Percentiles rank a stretch among this genome's conserved stretches.
These are phyloP conservation scores for Rosa persica DNA, from an alignment of 306 rosid species.

Conservation along the genomic window DNA sequence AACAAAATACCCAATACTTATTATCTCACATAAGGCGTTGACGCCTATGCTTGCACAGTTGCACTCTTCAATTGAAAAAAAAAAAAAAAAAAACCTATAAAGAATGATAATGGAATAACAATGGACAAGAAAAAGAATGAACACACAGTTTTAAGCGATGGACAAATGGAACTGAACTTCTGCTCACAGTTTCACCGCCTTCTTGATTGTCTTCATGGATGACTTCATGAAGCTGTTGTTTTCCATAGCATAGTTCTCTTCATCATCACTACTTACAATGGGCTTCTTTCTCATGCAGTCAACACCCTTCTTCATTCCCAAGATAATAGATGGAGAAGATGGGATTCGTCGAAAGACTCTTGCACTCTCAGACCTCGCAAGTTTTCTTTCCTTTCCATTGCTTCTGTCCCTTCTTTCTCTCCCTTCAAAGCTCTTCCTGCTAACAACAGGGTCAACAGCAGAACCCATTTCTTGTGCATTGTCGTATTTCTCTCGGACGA, in stretches of 20 bases:
- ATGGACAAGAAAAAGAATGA: constrained; percentile 11
- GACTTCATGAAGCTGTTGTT: constrained; percentile 57
- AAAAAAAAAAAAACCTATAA: not conserved
- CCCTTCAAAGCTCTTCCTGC: constrained; percentile 41
- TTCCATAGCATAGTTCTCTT: constrained; percentile 35
- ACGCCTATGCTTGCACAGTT: constrained; percentile 27
- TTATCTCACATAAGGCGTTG: constrained; percentile 18
- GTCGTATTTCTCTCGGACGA: constrained; percentile 2
- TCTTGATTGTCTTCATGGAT: constrained; percentile 67
- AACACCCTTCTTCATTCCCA: constrained; percentile 71
- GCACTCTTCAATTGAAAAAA: constrained; percentile 18
- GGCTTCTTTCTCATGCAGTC: constrained; percentile 75
- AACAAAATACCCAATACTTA: constrained; percentile 29
- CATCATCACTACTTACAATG: constrained; percentile 44
- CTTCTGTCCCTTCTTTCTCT: constrained; percentile 46
- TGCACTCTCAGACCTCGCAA: constrained; percentile 75
- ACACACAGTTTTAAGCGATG: not conserved
- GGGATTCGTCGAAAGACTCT: constrained; percentile 71
- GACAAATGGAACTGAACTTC: not conserved
- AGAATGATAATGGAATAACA: not conserved
- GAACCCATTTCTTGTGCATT: constrained; percentile 33
- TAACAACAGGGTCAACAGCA: constrained; percentile 33
- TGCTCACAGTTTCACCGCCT: constrained; percentile 53
- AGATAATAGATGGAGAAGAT: constrained; percentile 81
- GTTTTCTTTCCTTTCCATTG: constrained; percentile 48